Evolutionary conservation across 1,284 basidiomycete genomes (phyloP), one percentile per base, ranked within the genome.

Genomic region (Xerocomus nothofagi): DNA sequence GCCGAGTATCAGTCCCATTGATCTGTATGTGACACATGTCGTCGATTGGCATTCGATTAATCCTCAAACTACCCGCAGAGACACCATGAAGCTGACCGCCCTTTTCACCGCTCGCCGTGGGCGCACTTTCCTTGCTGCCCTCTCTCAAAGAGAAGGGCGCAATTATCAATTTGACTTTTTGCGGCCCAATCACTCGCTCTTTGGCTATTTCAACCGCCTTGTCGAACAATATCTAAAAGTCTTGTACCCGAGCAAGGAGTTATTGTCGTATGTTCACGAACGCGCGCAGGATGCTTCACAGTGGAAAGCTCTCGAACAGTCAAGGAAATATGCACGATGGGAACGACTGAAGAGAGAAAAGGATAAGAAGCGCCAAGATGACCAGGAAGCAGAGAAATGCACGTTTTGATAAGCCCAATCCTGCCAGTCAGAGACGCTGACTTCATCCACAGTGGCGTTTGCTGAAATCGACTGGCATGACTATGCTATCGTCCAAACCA

Each of bases 391-490:
- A 42, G 91, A 94, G 65, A 75, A 84, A 71, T 80, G 89, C 84
- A 65, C 62, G 88, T 56, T 34, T 44, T 51, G 11, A 36, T 23
- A n/a, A 32, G 17, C 40, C n/a, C 33, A 26, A 51, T 44, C 37
- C 29, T 38, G 44, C 54, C 36, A 14, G 45, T 56, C 39, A 7
- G 14, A 36, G 21, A 27, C 9, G 11, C 55, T 63, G 20, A 59
- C 50, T 33, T 49, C 46, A 38, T 36, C 48, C 56, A 3, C 54
- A 91, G 89, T 83, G 67, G 93, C 93, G 9, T 94, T 98, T 65
- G 91, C 93, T 40, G 91, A 95, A 66, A 98, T 99, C 64, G 97
- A 99, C 68, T 99, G 97, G 97, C 93, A 99, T 65, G 97, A 99
- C 71, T 99, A 98, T 73, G 93, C 95, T 44, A 93, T 98, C 52